Base-by-base conservation (phyloP, 2,329 filamentous ascomycete species). In the Claviceps sp. region DNA sequence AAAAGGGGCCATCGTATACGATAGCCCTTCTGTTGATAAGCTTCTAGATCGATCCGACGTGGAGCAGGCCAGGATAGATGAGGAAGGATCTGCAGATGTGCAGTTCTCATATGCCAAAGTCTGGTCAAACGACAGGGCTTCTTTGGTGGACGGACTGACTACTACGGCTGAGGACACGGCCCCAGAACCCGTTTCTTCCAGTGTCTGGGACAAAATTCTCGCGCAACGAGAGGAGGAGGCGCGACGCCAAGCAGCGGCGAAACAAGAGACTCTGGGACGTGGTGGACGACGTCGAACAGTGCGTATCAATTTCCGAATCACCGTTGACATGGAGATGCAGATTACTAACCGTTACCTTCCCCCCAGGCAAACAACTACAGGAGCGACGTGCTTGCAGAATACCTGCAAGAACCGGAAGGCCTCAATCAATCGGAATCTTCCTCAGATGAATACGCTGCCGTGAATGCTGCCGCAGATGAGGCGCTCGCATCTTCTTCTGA, bases 21-120 rank as follows among this genome's bases (percentile, higher is more conserved):
- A 96, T 61, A 72, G 78, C 1, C 78, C 81, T 1, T 86, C 87
- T 0, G 82, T 98, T n/a, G 89, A 96, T 50, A 88, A 85, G 58
- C 76, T 98, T 13, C 74, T 98, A n/a, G 90, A 97, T 63, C 82
- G 93, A 47, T 88, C 85, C 44, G 80, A 87, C 56, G 79, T 87
- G 30, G 89, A 95, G 62, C 80, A 87, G 57, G 87, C 83, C 0
- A 75, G 76, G 52, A 72, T 76, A 1, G 78, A 79, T 10, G 76
- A 81, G 2, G 81, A 89, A 48, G 68, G 72, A 22, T 78, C 79
- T 0, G 81, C 82, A 1, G 87, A 94, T 63, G 84, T 82, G 0
- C 85, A 90, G 52, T 98, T 96, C 65, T 88, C 86, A 4, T 88
- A 93, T 66, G 91, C 91, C 41, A 81, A 88, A 45, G 85, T 98